phyloP scores from a whole-genome alignment of 345 rosid genomes.

The Linum lewisii region DNA sequence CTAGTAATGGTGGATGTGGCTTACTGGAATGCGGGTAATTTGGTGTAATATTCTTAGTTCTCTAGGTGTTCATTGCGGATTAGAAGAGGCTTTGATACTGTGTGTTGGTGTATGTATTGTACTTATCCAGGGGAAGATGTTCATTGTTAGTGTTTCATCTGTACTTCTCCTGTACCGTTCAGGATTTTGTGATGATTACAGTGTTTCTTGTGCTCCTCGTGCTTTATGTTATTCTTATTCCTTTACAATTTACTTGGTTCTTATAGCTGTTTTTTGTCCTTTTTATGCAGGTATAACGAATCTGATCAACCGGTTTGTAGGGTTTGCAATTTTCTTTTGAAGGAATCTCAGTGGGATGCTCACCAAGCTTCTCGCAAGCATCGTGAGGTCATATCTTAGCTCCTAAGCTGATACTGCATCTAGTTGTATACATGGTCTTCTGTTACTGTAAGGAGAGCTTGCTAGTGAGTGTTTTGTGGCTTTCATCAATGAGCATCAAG shows the following conservation, averaged over 20 bases:
- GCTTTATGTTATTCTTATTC: too few relatives aligned
- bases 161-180: background rate
- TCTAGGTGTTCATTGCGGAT: background rate
- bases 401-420: background rate
- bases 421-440: background rate
- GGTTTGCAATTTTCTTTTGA: conserved; percentile 72
- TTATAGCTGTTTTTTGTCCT: background rate
- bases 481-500: too few relatives aligned
- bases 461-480: background rate
- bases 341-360: conserved; percentile 79
- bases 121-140: background rate
- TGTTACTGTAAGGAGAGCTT: background rate
- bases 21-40: background rate
- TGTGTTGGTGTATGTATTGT: background rate
- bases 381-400: conserved; percentile 41
- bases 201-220: background rate
- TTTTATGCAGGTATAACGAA: conserved; percentile 60
- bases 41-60: background rate
- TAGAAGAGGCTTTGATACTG: background rate
- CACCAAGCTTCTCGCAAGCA: conserved; percentile 98
- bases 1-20: background rate
- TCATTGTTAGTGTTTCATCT: background rate
- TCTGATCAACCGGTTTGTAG: conserved; percentile 82
- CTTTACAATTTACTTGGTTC: background rate
- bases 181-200: background rate